Conservation (phyloP, 768 basidiomycete species). For the Auricularia auricula-judae region DNA sequence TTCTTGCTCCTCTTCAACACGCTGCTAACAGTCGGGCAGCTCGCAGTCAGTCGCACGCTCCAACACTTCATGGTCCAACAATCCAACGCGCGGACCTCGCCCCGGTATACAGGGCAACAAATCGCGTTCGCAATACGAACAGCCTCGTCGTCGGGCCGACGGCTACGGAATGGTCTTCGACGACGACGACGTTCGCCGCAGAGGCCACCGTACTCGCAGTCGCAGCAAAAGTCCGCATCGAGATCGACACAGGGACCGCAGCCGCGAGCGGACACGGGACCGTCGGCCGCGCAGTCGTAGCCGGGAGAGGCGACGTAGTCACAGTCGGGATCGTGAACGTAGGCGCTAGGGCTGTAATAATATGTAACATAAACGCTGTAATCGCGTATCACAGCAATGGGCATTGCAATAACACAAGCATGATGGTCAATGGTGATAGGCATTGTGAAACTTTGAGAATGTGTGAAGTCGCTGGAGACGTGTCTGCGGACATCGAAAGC, state of each 20-base stretch:
- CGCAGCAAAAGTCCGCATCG: constrained; percentile 43
- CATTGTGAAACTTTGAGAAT: no score
- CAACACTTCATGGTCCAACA: constrained; percentile 75
- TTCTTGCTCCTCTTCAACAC: constrained; percentile 24
- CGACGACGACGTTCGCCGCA: constrained; percentile 30
- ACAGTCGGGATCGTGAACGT: constrained; percentile 16
- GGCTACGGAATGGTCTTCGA: constrained; percentile 83
- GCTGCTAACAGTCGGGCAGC: constrained; percentile 22
- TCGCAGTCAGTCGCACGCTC: constrained; percentile 91
- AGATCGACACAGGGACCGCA: constrained; percentile 10
- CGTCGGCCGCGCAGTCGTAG: constrained; percentile 12
- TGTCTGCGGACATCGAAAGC: no score
- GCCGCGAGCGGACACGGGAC: constrained; percentile 16
- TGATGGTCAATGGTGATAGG: no score
- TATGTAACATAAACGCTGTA: no score
- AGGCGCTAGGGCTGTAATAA: constrained; percentile 18
- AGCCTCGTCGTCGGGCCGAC: constrained; percentile 27
- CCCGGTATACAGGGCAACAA: constrained; percentile 19
- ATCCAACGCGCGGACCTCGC: constrained; percentile 42
- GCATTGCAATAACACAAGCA: no score
- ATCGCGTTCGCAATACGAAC: constrained; percentile 43
- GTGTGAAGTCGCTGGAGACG: no score
- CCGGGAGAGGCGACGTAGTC: constrained; percentile 15
- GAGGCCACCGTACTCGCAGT: constrained; percentile 30
- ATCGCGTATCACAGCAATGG: no score